phyloP scores from a whole-genome alignment of 495 filamentous ascomycete genomes.

The Cetradonia linearis region DNA sequence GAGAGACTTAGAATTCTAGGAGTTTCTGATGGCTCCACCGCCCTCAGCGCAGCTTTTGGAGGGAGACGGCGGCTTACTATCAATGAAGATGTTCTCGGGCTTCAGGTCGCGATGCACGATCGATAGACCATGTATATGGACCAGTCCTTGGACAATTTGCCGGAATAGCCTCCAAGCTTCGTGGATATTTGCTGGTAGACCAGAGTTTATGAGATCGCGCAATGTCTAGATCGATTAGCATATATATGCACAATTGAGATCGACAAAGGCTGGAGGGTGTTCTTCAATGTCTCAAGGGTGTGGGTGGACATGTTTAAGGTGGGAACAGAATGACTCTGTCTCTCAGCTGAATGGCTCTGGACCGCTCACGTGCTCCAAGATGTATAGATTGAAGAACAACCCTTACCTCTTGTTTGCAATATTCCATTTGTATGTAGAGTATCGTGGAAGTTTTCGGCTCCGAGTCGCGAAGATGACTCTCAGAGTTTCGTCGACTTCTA shows the following conservation, averaged over 20 bases:
- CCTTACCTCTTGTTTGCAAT: constrained; percentile 83
- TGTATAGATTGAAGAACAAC: constrained; percentile 10
- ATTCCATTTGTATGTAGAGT: constrained; percentile 91
- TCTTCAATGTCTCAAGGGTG: not conserved
- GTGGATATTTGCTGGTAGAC: constrained; percentile 57
- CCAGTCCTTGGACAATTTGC: constrained; percentile 82
- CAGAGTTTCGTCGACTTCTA: not conserved
- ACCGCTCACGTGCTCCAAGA: not conserved
- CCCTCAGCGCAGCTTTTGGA: not conserved
- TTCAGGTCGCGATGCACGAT: constrained; percentile 98
- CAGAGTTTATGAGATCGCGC: constrained; percentile 76
- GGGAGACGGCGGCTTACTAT: constrained; percentile 28
- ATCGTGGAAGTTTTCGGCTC: constrained; percentile 40
- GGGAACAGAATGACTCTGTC: not conserved
- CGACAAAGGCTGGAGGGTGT: not conserved
- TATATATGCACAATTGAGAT: not conserved
- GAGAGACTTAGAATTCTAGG: too few relatives aligned
- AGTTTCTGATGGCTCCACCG: too few relatives aligned
- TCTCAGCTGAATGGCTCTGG: not conserved
- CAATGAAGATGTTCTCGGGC: constrained; percentile 96
- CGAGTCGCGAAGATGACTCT: not conserved
- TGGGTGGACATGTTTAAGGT: not conserved
- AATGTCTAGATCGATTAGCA: constrained; percentile 50
- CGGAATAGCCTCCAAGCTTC: constrained; percentile 84
- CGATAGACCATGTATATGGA: constrained; percentile 79